Percentiles rank a stretch among this genome's conserved stretches.
Evolutionary conservation across 2,329 filamentous ascomycete genomes (phyloP).

Genomic region (Incumbomyces delicatus): DNA sequence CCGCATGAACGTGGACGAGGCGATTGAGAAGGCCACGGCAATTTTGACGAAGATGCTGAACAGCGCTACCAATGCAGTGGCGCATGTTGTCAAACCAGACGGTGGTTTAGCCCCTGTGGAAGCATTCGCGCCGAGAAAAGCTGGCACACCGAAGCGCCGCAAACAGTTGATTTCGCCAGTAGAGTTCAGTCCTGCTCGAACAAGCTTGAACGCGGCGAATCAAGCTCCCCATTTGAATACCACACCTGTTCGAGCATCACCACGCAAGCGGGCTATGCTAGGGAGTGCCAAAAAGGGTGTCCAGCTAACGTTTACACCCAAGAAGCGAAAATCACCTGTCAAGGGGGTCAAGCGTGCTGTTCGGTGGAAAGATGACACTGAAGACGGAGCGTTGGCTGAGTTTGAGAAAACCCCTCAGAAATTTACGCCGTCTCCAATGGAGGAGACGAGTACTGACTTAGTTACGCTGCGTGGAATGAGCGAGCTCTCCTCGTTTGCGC

Average conservation of each 20-base stretch:
- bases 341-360: slow-evolving; percentile 61
- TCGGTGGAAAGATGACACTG: slow-evolving; percentile 84
- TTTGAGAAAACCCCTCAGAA: slow-evolving; percentile 85
- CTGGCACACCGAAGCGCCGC: slow-evolving; percentile 66
- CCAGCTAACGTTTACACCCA: slow-evolving; percentile 59
- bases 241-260: slow-evolving; percentile 67
- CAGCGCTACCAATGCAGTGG: slow-evolving; percentile 61
- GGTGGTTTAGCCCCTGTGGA: slow-evolving; percentile 49
- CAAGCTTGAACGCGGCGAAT: slow-evolving; percentile 28
- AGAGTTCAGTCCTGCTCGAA: slow-evolving; percentile 38
- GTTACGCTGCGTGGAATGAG: slow-evolving; percentile 42
- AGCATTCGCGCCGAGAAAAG: slow-evolving; percentile 58
- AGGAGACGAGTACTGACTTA: slow-evolving; percentile 48
- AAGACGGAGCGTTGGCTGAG: slow-evolving; percentile 76
- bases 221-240: slow-evolving; percentile 32
- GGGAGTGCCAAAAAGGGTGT: slow-evolving; percentile 58
- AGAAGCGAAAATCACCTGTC: slow-evolving; percentile 60
- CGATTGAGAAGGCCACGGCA: slow-evolving; percentile 65
- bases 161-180: slow-evolving; percentile 32
- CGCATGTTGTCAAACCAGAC: slow-evolving; percentile 85
- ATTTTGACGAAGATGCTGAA: slow-evolving; percentile 71
- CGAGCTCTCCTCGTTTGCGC: slow-evolving; percentile 37
- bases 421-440: slow-evolving; percentile 18
- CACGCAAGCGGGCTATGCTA: slow-evolving; percentile 63
- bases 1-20: slow-evolving; percentile 72